Evolutionary conservation across 2,329 filamentous ascomycete species (phyloP), one percentile per base, ranked within the genome.

Genomic region (Fusarium dlaminii): DNA sequence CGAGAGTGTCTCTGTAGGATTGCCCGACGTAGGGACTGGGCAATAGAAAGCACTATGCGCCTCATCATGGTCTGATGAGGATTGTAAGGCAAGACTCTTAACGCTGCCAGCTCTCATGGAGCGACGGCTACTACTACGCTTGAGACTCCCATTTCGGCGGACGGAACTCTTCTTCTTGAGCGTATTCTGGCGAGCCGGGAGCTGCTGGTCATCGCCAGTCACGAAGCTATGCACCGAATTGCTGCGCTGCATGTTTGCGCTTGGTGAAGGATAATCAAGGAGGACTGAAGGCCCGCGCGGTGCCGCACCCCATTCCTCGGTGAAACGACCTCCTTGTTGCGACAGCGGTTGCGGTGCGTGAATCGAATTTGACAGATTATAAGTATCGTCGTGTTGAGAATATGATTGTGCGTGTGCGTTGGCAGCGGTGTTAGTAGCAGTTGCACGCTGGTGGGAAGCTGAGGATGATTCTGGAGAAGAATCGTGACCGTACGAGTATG

Each of bases 91-190:
- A 65, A 97, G 86, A 78, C 95, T 97, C 77, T 91, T 90, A 58
- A 98, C 94, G 81, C 95, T 97, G 63, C 95, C 95, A 34, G 95
- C 94, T 79, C 91, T 92, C 83, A 94, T 90, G 82, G 94, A 97
- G 76, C 91, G 90, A 61, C 93, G 91, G 82, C 95, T 98, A 73
- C 91, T 88, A 80, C 91, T 95, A 76, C 95, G 92, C 82, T 91
- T 93, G 75, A 98, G 80, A 79, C 94, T 97, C 43, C 87, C 89
- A 68, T 88, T 90, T 78, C 93, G 90, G 75, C 92, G 92, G 66
- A 98, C 81, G 15, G 95, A 97, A 30, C 86, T 86, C 83, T 94
- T 96, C 87, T 98, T 98, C 86, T 94, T 96, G 77, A 98, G 87
- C 0, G 95, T 98, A 68, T 94, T 94, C 55, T 84, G 84, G 46